These are phyloP conservation scores for Leishmania braziliensis DNA, from an alignment of 208 protist genomes.

Conservation along the genomic window DNA sequence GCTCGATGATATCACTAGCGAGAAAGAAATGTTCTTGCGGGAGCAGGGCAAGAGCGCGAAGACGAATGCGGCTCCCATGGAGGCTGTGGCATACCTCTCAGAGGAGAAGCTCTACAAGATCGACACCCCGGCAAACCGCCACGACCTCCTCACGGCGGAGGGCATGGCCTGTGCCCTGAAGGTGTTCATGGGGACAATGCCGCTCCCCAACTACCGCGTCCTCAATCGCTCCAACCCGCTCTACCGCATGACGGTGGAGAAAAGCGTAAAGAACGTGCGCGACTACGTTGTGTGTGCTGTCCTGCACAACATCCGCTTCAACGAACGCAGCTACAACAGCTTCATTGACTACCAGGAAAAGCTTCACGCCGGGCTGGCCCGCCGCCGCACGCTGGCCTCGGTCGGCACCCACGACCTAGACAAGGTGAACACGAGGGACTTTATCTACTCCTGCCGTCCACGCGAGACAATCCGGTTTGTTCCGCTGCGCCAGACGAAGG, in stretches of 20 bases:
- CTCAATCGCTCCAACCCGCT: slow-evolving; percentile 63
- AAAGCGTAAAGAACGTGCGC: slow-evolving; percentile 85
- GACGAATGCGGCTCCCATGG: slow-evolving; percentile 10
- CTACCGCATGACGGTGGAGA: slow-evolving; percentile 86
- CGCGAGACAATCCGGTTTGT: slow-evolving; percentile 95
- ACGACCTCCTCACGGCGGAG: slow-evolving; percentile 98
- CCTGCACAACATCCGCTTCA: slow-evolving; percentile 96
- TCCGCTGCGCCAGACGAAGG: slow-evolving; percentile 89
- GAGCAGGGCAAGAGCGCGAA: slow-evolving; percentile 73
- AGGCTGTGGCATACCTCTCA: slow-evolving; percentile 72
- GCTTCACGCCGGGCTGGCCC: slow-evolving; percentile 97
- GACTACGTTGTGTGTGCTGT: slow-evolving; percentile 98
- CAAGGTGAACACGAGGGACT: slow-evolving; percentile 87
- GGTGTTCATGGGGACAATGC: slow-evolving; percentile 86
- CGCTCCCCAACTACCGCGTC: slow-evolving; percentile 72
- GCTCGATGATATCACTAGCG: slow-evolving; percentile 98
- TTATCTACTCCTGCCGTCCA: slow-evolving; percentile 79
- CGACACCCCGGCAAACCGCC: slow-evolving; percentile 98
- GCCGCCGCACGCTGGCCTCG: slow-evolving; percentile 97
- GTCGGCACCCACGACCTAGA: slow-evolving; percentile 99
- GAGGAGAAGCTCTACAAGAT: slow-evolving; percentile 97
- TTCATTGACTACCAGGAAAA: slow-evolving; percentile 99
- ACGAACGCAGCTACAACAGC: slow-evolving; percentile 92
- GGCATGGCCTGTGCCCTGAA: slow-evolving; percentile 85
- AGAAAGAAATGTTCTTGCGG: slow-evolving; percentile 93